These are phyloP conservation scores for Juglanconis oblonga DNA, from an alignment of 2,329 filamentous ascomycete genomes.

Conservation along the genomic window DNA sequence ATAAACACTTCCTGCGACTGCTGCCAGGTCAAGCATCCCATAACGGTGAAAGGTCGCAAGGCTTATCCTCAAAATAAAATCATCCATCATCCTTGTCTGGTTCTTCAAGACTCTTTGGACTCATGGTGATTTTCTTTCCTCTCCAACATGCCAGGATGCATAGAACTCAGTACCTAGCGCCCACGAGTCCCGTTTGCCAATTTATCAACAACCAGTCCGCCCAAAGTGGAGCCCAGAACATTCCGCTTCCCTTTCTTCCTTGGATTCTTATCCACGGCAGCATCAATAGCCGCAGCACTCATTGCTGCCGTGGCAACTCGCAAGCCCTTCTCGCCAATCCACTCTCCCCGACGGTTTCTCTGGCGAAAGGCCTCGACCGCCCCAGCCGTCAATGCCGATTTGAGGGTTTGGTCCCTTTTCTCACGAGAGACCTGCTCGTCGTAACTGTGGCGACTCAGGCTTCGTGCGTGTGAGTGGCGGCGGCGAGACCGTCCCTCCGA, in stretches of 20 bases:
- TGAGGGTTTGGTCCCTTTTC: constrained; percentile 19
- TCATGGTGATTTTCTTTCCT: neutral
- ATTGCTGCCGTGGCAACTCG: constrained; percentile 26
- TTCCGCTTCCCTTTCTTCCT: constrained; percentile 22
- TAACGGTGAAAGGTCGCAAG: no score
- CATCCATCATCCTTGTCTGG: neutral
- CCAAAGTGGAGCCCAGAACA: constrained; percentile 22
- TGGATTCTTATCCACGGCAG: constrained; percentile 14
- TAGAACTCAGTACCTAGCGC: neutral
- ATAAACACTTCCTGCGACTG: no score
- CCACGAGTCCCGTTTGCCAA: constrained; percentile 22
- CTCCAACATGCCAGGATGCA: neutral
- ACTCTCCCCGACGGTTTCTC: constrained; percentile 16
- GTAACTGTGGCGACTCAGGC: neutral
- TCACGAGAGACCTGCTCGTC: neutral
- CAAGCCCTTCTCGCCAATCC: constrained; percentile 12
- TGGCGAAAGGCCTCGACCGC: constrained; percentile 23
- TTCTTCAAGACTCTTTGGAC: neutral
- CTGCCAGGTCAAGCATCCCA: no score
- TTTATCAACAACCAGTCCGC: constrained; percentile 23
- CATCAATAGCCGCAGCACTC: constrained; percentile 25
- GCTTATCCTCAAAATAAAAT: neutral
- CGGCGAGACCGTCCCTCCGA: neutral
- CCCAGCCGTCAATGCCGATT: constrained; percentile 22
- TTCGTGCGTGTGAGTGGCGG: neutral